Percentiles rank a stretch among this genome's conserved stretches.
Conservation (phyloP, 768 basidiomycete genomes). For the Mycena olivaceomarginata region DNA sequence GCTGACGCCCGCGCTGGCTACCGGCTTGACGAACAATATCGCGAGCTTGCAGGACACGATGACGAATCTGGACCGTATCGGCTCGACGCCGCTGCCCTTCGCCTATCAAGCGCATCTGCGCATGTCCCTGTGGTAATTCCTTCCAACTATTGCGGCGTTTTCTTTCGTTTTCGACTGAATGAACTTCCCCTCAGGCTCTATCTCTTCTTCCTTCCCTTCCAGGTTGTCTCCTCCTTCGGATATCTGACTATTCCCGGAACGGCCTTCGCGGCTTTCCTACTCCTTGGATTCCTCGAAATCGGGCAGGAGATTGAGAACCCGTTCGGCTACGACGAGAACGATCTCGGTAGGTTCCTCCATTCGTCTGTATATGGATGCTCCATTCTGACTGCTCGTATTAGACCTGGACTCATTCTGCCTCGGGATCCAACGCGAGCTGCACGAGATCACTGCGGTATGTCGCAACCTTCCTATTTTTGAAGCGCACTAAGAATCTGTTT, state of each 20-base stretch:
- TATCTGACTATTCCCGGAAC: conserved; percentile 77
- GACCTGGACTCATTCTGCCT: conserved; percentile 84
- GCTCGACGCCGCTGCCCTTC: conserved; percentile 80
- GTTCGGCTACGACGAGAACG: conserved; percentile 81
- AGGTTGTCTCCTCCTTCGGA: conserved; percentile 64
- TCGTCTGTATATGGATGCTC: neutral
- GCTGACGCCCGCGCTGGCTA: conserved; percentile 71
- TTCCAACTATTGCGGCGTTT: conserved; percentile 49
- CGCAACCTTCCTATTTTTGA: conserved; percentile 22
- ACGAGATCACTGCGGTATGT: conserved; percentile 83
- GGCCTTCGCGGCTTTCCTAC: conserved; percentile 77
- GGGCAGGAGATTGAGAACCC: conserved; percentile 82
- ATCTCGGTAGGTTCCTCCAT: conserved; percentile 67
- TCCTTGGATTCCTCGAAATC: conserved; percentile 81
- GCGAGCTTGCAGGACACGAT: conserved; percentile 72
- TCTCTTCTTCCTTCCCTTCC: conserved; percentile 68
- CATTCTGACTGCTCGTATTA: conserved; percentile 44
- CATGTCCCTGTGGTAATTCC: conserved; percentile 73
- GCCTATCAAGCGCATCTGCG: conserved; percentile 82
- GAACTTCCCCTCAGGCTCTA: conserved; percentile 51
- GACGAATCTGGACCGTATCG: conserved; percentile 76
- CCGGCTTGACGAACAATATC: conserved; percentile 68
- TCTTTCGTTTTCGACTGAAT: conserved; percentile 8
- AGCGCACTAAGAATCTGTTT: conserved; percentile 40
- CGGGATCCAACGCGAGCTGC: conserved; percentile 80